Percentiles rank a stretch among this genome's conserved stretches.
Conservation (phyloP, 345 rosid genomes). For the Theobroma cacao region DNA sequence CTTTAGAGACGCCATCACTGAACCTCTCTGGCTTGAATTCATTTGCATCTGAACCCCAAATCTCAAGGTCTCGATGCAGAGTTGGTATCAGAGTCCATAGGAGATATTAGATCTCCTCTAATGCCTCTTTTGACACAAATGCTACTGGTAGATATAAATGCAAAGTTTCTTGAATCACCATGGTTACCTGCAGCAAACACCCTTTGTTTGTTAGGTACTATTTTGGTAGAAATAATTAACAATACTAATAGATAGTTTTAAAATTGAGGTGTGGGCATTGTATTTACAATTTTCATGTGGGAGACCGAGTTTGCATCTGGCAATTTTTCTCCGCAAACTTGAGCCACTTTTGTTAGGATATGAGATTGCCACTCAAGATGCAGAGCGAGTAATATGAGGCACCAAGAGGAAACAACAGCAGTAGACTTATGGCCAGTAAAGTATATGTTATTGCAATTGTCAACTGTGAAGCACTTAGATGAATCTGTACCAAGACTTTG, state of each 20-base stretch:
- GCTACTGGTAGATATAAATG: conserved; percentile 71
- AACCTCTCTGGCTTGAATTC: conserved; percentile 78
- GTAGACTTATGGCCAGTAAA: conserved; percentile 78
- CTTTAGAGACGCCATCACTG: conserved; percentile 56
- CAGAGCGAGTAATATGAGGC: conserved; percentile 76
- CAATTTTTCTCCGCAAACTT: conserved; percentile 32
- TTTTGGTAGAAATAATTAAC: neutral
- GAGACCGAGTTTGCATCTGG: conserved; percentile 48
- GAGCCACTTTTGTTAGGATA: conserved; percentile 43
- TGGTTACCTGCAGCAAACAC: conserved; percentile 33
- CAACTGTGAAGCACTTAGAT: conserved; percentile 59
- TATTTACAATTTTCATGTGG: conserved; percentile 49
- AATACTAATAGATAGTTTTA: too few species aligned
- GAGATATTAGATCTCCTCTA: conserved; percentile 48
- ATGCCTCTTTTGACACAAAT: conserved; percentile 63
- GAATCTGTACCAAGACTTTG: conserved; percentile 35
- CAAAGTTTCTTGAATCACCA: conserved; percentile 63
- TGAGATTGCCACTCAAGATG: conserved; percentile 74
- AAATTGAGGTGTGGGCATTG: neutral
- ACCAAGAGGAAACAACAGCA: conserved; percentile 78
- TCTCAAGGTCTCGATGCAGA: conserved; percentile 55
- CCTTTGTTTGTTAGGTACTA: neutral
- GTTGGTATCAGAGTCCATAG: conserved; percentile 57
- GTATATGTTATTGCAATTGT: conserved; percentile 80
- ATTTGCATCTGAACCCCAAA: conserved; percentile 71